A percentile compares a stretch with the other conserved stretches of the same genome.
These are phyloP conservation scores for Diaporthe vaccinii DNA, from an alignment of 2,329 filamentous ascomycete species.

Conservation along the genomic window DNA sequence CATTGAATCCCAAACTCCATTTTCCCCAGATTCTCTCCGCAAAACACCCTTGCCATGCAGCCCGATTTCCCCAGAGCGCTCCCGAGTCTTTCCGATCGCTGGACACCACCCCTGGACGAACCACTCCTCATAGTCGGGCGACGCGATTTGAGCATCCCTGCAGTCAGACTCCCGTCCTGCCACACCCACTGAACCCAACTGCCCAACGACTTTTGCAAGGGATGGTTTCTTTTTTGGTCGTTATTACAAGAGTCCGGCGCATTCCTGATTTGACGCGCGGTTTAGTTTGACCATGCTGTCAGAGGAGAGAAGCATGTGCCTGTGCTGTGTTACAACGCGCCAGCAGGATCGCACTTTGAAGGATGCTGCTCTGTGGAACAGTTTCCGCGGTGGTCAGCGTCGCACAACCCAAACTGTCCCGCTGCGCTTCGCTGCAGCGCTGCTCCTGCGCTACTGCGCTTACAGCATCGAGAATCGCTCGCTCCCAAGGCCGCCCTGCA, in stretches of 20 bases:
- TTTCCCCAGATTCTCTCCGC: slow-evolving; percentile 42
- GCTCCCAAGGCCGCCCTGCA: slow-evolving; percentile 1
- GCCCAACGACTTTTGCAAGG: slow-evolving; percentile 21
- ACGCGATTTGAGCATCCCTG: slow-evolving; percentile 26
- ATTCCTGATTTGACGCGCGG: slow-evolving; percentile 14
- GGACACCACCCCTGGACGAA: slow-evolving; percentile 24
- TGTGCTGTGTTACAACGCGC: not conserved
- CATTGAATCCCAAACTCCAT: slow-evolving; percentile 35
- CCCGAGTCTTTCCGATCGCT: slow-evolving; percentile 39
- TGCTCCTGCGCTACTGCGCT: slow-evolving; percentile 14
- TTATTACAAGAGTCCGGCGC: not conserved
- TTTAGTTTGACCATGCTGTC: not conserved
- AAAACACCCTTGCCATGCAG: slow-evolving; percentile 37
- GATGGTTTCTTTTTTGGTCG: not conserved
- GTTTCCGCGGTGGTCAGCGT: slow-evolving; percentile 16
- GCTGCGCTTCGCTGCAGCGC: slow-evolving; percentile 14
- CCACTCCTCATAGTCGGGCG: slow-evolving; percentile 14
- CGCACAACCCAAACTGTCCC: slow-evolving; percentile 3
- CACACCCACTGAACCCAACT: slow-evolving; percentile 7
- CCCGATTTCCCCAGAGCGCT: slow-evolving; percentile 40
- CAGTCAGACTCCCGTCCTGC: slow-evolving; percentile 19
- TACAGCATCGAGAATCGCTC: not conserved
- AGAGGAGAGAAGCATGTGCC: slow-evolving; percentile 14
- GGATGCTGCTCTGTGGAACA: slow-evolving; percentile 11
- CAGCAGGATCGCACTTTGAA: slow-evolving; percentile 8